Base-by-base conservation (phyloP, 1,284 basidiomycete genomes). In the Heterobasidion irregulare region DNA sequence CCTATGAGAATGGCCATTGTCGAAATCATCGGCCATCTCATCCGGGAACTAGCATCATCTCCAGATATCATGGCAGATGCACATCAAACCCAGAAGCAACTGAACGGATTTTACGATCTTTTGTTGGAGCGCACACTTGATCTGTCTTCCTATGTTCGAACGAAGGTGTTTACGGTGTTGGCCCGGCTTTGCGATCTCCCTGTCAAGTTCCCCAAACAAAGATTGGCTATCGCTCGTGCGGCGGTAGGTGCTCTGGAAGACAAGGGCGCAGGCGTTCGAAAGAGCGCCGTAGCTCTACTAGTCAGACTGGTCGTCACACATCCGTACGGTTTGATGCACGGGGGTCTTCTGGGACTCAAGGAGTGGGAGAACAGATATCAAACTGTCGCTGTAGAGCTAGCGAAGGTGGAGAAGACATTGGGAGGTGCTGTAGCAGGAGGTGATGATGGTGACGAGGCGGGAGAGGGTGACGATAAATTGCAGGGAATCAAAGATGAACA, bases 1-100 rank as follows among this genome's bases (percentile, higher is more conserved):
- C 92, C 94, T 0, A 96, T 99, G 86, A 90, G 97, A 41, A 92
- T 94, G 74, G 92, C 91, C 0, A 78, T 97, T 55, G 82, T 97
- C 50, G 94, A 96, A 67, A 81, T 94, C 57, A 83, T 96, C 43
- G 92, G 91, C 4, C 73, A 76, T 52, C 79, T 96, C 56, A 92
- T 97, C 64, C 76, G 78, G 44, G 89, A 95, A 61, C 79, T 96
- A 8, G 81, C 87, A 0, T 69, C 71, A 48, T 76, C 79, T 1
- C 78, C 80, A 46, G 82, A 81, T 36, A 75, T 76, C 10, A 73
- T 76, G 55, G 77, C 75, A 35, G 77, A 76, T 53, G 77, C 81
- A 52, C 69, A 75, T 52, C 81, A 86, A 58, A 80, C 80, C 49
- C 82, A 89, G 67, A 93, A 92, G 65, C 89, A 96, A 68, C 82